phyloP scores from a whole-genome alignment of 2,329 filamentous ascomycete species.

The Raffaelea arxii region DNA sequence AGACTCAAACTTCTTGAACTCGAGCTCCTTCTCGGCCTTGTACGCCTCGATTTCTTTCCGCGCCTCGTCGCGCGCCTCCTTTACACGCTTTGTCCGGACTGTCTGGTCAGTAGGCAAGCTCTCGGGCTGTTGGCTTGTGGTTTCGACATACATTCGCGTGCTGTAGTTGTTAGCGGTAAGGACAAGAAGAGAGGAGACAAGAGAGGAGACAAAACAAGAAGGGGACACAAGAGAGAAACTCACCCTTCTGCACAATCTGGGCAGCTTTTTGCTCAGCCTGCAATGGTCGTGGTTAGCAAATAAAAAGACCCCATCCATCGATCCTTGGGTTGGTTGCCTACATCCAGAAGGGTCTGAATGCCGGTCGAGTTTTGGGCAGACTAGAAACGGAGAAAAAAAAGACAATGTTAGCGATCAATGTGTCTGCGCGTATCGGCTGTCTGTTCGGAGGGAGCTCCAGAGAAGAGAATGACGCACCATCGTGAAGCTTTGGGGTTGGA shows the following conservation, averaged over 20 bases:
- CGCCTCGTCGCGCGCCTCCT: conserved; percentile 89
- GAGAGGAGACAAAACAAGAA: conserved; percentile 7
- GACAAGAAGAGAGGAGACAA: background rate
- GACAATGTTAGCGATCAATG: background rate
- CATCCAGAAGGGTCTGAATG: conserved; percentile 97
- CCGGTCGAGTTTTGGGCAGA: conserved; percentile 97
- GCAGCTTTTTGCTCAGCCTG: conserved; percentile 96
- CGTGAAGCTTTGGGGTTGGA: background rate
- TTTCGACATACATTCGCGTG: conserved; percentile 69
- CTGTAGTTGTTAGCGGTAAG: too few species aligned
- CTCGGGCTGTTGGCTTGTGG: too few species aligned
- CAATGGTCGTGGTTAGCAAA: background rate
- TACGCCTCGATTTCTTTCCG: conserved; percentile 98
- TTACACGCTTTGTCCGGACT: conserved; percentile 95
- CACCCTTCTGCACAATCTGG: conserved; percentile 97
- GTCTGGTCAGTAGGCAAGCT: conserved; percentile 7
- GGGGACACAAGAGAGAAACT: conserved; percentile 14
- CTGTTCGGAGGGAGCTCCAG: too few species aligned
- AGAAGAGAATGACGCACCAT: conserved; percentile 4
- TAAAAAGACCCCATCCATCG: too few species aligned
- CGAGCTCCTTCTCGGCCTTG: conserved; percentile 77
- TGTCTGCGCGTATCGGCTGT: background rate
- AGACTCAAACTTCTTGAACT: conserved; percentile 91
- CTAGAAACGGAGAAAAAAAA: conserved; percentile 39
- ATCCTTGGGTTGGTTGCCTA: conserved; percentile 40